These are phyloP conservation scores for Sphaerulina vaccinii DNA, from an alignment of 2,329 filamentous ascomycete species.

Conservation along the genomic window DNA sequence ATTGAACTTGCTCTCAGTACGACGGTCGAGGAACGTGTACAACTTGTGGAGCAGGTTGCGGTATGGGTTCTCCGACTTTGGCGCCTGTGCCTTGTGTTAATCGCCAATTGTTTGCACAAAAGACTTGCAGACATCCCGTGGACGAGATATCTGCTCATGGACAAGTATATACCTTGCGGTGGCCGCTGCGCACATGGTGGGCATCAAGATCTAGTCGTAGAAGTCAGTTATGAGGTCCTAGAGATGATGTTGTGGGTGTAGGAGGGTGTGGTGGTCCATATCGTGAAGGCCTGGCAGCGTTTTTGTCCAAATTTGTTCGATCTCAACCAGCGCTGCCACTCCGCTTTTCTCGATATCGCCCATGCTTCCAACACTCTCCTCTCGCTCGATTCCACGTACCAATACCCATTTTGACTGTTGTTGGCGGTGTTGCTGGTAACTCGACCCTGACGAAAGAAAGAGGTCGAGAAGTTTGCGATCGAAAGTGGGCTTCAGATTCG, in stretches of 20 bases:
- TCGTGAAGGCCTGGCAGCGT: background rate
- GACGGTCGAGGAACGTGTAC: slow-evolving; percentile 47
- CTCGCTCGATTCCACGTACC: slow-evolving; percentile 6
- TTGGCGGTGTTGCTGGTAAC: slow-evolving; percentile 19
- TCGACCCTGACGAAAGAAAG: slow-evolving; percentile 17
- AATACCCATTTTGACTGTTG: slow-evolving; percentile 25
- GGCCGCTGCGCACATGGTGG: slow-evolving; percentile 31
- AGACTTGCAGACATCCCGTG: slow-evolving; percentile 26
- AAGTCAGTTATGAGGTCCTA: slow-evolving; percentile 5
- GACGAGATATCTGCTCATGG: slow-evolving; percentile 19
- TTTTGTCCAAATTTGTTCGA: background rate
- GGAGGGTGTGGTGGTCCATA: background rate
- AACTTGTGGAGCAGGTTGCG: slow-evolving; percentile 53
- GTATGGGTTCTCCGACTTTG: slow-evolving; percentile 65
- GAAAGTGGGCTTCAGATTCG: no score
- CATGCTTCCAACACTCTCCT: no score
- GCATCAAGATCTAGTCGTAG: slow-evolving; percentile 26
- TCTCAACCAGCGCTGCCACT: background rate
- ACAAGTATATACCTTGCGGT: slow-evolving; percentile 30
- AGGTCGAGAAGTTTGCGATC: background rate
- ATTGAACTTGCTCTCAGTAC: slow-evolving; percentile 98
- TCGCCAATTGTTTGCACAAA: slow-evolving; percentile 17
- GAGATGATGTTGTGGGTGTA: background rate
- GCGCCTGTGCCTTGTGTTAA: slow-evolving; percentile 56
- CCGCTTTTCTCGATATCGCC: background rate